Percentiles rank a stretch among this genome's conserved stretches.
Evolutionary conservation across 768 basidiomycete genomes (phyloP).

Genomic region (Pisolithus sp.): DNA sequence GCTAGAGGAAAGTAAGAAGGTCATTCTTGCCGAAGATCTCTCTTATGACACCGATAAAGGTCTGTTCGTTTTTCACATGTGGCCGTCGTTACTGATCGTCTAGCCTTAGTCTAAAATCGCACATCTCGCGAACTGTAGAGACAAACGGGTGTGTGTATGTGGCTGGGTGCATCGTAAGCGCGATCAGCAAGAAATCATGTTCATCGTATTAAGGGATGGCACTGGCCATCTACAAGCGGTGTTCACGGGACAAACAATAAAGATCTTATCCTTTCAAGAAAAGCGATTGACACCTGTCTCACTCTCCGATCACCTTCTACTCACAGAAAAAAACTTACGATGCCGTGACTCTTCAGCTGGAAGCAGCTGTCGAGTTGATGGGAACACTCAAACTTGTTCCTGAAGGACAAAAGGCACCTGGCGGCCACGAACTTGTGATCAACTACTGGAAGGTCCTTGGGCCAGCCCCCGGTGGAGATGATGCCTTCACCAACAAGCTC

Average conservation of each 20-base stretch:
- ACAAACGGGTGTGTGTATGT: conserved; percentile 73
- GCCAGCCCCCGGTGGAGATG: conserved; percentile 82
- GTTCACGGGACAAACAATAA: conserved; percentile 74
- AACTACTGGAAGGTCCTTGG: conserved; percentile 92
- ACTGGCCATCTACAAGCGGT: conserved; percentile 91
- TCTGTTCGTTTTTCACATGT: too few relatives aligned
- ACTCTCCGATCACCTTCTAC: not conserved
- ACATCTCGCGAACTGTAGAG: conserved; percentile 50
- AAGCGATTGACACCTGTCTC: not conserved
- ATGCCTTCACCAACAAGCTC: conserved; percentile 85
- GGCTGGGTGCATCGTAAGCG: conserved; percentile 97
- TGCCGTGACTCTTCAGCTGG: conserved; percentile 83
- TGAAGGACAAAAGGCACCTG: conserved; percentile 91
- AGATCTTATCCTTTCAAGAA: conserved; percentile 13
- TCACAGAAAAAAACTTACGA: conserved; percentile 81
- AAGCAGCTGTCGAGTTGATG: conserved; percentile 83
- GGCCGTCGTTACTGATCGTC: not conserved
- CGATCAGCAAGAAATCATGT: conserved; percentile 89
- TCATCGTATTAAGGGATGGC: conserved; percentile 88
- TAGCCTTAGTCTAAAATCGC: conserved; percentile 58
- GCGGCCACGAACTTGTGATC: conserved; percentile 78
- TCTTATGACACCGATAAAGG: conserved; percentile 69
- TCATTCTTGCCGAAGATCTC: conserved; percentile 74
- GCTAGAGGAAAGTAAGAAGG: conserved; percentile 84
- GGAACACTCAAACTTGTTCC: conserved; percentile 83